These are phyloP conservation scores for Plantago ovata DNA, from an alignment of 257 asterid species.

Conservation along the genomic window DNA sequence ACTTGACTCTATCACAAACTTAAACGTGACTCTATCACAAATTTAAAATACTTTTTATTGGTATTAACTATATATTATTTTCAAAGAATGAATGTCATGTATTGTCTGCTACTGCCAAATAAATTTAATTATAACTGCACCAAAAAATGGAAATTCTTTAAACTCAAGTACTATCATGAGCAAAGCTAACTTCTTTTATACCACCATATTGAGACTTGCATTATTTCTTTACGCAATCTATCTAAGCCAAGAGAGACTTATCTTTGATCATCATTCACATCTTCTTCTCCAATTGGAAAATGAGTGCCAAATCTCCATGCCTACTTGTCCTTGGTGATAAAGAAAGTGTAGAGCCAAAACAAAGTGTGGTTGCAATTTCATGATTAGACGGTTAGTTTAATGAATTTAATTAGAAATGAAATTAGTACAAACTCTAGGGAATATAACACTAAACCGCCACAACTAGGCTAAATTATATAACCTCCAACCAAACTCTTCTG, in stretches of 20 bases:
- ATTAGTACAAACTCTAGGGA: too few species aligned
- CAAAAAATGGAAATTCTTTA: slow-evolving; percentile 1
- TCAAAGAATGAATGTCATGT: not conserved
- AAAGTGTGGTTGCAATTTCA: slow-evolving; percentile 3
- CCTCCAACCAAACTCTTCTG: too few species aligned
- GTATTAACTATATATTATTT: too few species aligned
- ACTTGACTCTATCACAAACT: too few species aligned
- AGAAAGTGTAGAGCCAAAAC: slow-evolving; percentile 19
- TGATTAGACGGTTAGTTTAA: slow-evolving; percentile 4
- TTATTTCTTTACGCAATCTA: slow-evolving; percentile 35
- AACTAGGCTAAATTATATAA: too few species aligned
- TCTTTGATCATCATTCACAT: slow-evolving; percentile 32
- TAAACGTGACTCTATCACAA: too few species aligned
- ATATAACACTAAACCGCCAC: too few species aligned
- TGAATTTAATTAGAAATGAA: too few species aligned
- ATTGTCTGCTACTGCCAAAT: not conserved
- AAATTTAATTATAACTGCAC: not conserved
- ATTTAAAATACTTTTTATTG: too few species aligned
- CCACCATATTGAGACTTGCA: slow-evolving; percentile 25
- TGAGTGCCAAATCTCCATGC: slow-evolving; percentile 27
- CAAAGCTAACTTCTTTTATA: not conserved
- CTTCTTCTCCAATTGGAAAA: slow-evolving; percentile 30
- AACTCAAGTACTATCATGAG: not conserved
- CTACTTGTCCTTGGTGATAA: slow-evolving; percentile 12
- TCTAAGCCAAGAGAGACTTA: slow-evolving; percentile 28